These are phyloP conservation scores for Citrus australasica DNA, from an alignment of 345 rosid genomes.

Conservation along the genomic window DNA sequence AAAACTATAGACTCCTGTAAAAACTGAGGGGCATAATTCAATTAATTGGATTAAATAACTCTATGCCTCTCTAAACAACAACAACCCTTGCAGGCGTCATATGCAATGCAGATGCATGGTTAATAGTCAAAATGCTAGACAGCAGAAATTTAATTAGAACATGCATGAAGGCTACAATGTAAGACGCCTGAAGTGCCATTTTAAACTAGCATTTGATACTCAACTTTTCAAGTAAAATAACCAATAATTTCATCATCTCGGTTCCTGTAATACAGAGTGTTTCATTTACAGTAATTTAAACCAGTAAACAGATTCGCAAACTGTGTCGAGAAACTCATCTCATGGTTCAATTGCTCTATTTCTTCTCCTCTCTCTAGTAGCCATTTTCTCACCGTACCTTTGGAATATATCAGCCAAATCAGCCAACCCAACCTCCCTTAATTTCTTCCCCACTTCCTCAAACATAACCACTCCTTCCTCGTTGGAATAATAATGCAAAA, in stretches of 20 bases:
- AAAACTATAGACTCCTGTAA: no score
- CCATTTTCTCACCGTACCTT: conserved; percentile 85
- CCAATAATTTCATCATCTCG: neutral
- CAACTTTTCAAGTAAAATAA: neutral
- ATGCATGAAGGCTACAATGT: no score
- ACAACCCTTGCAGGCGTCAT: no score
- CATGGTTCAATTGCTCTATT: conserved; percentile 29
- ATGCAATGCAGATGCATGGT: no score
- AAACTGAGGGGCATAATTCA: no score
- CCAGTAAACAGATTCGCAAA: neutral
- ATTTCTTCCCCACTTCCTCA: conserved; percentile 58
- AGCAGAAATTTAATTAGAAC: no score
- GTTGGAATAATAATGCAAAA: conserved; percentile 69
- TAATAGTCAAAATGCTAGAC: no score
- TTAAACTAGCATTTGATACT: neutral
- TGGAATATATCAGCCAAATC: conserved; percentile 84
- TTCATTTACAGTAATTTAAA: neutral
- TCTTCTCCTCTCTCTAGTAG: conserved; percentile 79
- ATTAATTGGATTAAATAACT: no score
- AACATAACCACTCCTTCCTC: conserved; percentile 79
- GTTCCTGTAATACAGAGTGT: neutral
- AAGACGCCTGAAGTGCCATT: no score
- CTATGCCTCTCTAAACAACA: no score
- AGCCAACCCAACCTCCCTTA: conserved; percentile 58
- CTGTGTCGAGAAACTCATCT: neutral